Conservation (phyloP, 2,329 filamentous ascomycete genomes). For the Cladosporium cucumerinum region DNA sequence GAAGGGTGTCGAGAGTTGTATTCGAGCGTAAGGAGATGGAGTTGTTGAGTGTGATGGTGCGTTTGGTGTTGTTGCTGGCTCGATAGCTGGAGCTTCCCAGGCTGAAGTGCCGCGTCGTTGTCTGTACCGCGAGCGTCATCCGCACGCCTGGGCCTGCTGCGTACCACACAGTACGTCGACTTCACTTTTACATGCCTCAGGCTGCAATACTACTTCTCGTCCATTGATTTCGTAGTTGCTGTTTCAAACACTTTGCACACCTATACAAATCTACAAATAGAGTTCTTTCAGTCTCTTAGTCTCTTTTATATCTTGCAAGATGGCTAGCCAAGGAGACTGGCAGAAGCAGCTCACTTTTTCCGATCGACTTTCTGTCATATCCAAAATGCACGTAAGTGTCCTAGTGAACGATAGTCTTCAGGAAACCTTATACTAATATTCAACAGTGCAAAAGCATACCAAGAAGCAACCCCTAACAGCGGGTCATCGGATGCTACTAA, state of each 20-base stretch:
- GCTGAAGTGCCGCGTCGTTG: conserved; percentile 7
- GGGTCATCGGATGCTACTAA: conserved; percentile 49
- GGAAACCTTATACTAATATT: conserved; percentile 13
- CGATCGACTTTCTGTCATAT: conserved; percentile 42
- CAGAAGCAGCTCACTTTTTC: conserved; percentile 43
- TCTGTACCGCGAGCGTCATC: background rate
- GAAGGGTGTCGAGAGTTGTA: background rate
- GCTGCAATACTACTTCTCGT: background rate
- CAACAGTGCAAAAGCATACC: conserved; percentile 49
- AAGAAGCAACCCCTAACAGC: conserved; percentile 43
- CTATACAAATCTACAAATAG: too few species aligned
- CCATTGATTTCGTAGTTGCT: background rate
- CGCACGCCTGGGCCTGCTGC: background rate
- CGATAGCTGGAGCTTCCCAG: conserved; percentile 2
- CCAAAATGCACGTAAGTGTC: conserved; percentile 47
- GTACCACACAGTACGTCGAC: background rate
- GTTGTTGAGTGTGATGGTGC: background rate
- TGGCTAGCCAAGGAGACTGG: conserved; percentile 36
- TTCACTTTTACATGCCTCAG: background rate
- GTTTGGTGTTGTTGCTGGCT: conserved; percentile 13
- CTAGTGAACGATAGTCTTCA: background rate
- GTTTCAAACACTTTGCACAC: too few species aligned
- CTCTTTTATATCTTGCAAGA: background rate
- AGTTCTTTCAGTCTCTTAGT: too few species aligned
- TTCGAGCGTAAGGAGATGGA: background rate